Percentiles rank a stretch among this genome's conserved stretches.
Conservation (phyloP, 1,284 basidiomycete species). For the Leccinum insigne region DNA sequence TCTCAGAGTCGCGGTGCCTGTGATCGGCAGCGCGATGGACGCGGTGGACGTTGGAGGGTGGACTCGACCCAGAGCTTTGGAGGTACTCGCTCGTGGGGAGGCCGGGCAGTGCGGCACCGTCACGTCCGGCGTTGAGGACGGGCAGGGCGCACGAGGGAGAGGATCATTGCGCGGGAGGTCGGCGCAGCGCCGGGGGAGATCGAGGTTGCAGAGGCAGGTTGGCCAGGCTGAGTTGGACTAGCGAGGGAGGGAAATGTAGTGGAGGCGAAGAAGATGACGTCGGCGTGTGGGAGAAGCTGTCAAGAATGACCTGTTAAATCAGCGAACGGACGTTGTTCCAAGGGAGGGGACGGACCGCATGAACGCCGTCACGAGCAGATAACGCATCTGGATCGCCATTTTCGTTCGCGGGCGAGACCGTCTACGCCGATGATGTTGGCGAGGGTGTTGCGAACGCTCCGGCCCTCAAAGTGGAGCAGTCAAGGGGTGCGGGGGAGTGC, state of each 20-base stretch:
- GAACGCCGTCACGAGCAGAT: constrained; percentile 75
- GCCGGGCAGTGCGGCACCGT: no score
- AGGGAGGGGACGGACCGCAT: constrained; percentile 44
- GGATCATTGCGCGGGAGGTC: no score
- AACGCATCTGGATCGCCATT: constrained; percentile 54
- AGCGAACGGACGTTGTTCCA: no score
- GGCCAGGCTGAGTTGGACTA: background rate
- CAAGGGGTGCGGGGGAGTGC: constrained; percentile 70
- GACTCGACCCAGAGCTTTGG: no score
- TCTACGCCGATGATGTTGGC: constrained; percentile 76
- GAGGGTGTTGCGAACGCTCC: constrained; percentile 72
- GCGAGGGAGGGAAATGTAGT: constrained; percentile 14
- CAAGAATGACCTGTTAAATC: background rate
- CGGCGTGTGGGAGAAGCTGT: constrained; percentile 75
- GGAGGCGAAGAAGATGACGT: constrained; percentile 60
- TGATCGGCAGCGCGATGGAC: no score
- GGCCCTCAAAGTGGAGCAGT: constrained; percentile 82
- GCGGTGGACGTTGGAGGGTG: no score
- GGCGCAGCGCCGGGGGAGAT: constrained; percentile 32
- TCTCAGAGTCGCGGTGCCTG: no score
- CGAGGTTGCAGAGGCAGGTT: constrained; percentile 22
- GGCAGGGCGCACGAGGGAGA: no score
- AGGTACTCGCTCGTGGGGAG: no score
- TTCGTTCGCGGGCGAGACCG: constrained; percentile 55
- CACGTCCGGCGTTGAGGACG: no score